Evolutionary conservation across 2,329 filamentous ascomycete species (phyloP).

Genomic region (Periconia sp.): DNA sequence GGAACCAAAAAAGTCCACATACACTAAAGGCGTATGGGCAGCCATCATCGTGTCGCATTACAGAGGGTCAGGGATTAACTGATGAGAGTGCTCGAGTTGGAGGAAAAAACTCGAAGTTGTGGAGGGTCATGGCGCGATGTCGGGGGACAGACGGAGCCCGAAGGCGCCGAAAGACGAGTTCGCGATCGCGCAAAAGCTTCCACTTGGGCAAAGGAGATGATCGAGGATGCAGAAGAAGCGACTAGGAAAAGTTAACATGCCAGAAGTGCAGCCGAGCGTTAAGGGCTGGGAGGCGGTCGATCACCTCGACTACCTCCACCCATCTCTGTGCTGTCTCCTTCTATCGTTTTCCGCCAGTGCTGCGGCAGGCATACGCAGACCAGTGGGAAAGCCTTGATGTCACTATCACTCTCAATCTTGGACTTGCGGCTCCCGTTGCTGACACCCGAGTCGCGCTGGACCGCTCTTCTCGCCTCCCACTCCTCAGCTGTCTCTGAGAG

Average conservation of each 20-base stretch:
- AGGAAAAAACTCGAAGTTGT: constrained; percentile 17
- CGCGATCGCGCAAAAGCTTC: constrained; percentile 4
- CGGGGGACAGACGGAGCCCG: too few relatives aligned
- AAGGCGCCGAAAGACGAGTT: neutral
- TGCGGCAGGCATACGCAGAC: constrained; percentile 95
- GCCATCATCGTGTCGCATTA: constrained; percentile 40
- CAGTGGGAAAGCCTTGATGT: constrained; percentile 96
- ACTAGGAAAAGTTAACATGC: constrained; percentile 31
- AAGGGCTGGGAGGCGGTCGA: constrained; percentile 33
- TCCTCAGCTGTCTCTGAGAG: constrained; percentile 83
- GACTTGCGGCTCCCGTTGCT: constrained; percentile 68
- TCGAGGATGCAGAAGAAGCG: constrained; percentile 21
- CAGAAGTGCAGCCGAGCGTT: constrained; percentile 10
- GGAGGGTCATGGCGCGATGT: constrained; percentile 13
- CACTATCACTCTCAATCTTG: constrained; percentile 56
- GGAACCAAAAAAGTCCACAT: constrained; percentile 19
- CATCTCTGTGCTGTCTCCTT: constrained; percentile 64
- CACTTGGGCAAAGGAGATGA: constrained; percentile 8
- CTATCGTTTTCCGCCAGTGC: constrained; percentile 96
- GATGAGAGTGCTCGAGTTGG: constrained; percentile 35
- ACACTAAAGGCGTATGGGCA: constrained; percentile 17
- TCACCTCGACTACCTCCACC: constrained; percentile 39
- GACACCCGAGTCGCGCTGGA: constrained; percentile 89
- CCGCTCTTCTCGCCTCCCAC: constrained; percentile 75
- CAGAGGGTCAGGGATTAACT: constrained; percentile 17